phyloP scores from a whole-genome alignment of 768 basidiomycete genomes.

The Astraeus odoratus region DNA sequence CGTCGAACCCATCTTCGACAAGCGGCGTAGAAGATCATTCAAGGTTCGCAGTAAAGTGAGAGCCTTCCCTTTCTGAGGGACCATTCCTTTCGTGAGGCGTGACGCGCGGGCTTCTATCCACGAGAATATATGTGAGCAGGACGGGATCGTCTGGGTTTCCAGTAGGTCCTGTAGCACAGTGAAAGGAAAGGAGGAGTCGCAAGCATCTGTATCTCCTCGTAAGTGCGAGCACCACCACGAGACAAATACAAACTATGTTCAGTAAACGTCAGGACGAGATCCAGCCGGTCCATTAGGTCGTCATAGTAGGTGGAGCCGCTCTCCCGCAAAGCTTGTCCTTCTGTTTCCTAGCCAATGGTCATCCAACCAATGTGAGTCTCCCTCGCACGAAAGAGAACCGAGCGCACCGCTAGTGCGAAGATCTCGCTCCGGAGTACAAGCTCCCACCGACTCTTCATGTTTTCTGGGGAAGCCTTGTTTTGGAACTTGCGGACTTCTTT shows the following conservation, averaged over 20 bases:
- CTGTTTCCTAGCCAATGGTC: constrained; percentile 42
- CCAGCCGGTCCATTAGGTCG: constrained; percentile 54
- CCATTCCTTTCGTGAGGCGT: constrained; percentile 69
- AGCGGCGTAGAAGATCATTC: constrained; percentile 79
- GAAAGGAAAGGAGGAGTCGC: constrained; percentile 69
- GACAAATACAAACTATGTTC: constrained; percentile 52
- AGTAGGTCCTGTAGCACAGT: constrained; percentile 72
- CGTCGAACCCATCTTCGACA: constrained; percentile 81
- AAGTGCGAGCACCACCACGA: constrained; percentile 1
- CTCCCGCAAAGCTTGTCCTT: constrained; percentile 57
- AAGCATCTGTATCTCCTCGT: constrained; percentile 49
- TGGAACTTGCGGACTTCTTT: constrained; percentile 38
- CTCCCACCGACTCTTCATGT: constrained; percentile 70
- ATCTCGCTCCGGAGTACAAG: constrained; percentile 63
- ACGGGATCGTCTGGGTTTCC: constrained; percentile 78
- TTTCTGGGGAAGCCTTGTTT: constrained; percentile 44
- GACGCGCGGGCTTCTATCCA: constrained; percentile 75
- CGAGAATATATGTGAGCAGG: constrained; percentile 81
- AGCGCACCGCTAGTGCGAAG: constrained; percentile 62
- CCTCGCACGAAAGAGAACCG: not conserved
- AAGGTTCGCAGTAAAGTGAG: constrained; percentile 76
- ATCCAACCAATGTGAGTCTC: not conserved
- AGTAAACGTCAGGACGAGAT: constrained; percentile 69
- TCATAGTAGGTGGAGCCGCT: constrained; percentile 52
- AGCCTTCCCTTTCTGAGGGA: constrained; percentile 84